Percentiles rank a stretch among this genome's conserved stretches.
phyloP scores from a whole-genome alignment of 306 rosid genomes.

The Rosa persica region DNA sequence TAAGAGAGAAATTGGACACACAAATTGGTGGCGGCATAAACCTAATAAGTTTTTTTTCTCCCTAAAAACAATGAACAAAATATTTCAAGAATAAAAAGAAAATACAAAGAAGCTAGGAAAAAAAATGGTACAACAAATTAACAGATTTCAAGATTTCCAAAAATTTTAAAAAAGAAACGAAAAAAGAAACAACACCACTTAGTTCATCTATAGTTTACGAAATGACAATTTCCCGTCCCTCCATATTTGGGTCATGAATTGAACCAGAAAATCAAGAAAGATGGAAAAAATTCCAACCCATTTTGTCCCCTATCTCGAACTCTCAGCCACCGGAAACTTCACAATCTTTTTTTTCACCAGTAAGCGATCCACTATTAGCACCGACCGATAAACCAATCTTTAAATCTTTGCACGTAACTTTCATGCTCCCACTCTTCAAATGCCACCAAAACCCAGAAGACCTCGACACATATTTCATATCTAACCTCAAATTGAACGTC shows the following conservation, averaged over 20 bases:
- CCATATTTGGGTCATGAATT: neutral
- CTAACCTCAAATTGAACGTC: slow-evolving; percentile 25
- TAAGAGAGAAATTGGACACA: too few species aligned
- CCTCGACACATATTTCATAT: slow-evolving; percentile 15
- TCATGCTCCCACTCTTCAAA: neutral
- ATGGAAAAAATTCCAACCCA: neutral
- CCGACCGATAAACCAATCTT: slow-evolving; percentile 37
- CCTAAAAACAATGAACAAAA: too few species aligned
- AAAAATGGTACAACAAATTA: neutral
- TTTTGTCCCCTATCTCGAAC: neutral
- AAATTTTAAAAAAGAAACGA: neutral
- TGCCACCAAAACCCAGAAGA: slow-evolving; percentile 13
- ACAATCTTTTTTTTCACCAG: slow-evolving; percentile 10
- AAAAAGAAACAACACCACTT: neutral
- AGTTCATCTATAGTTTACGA: neutral
- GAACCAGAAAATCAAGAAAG: neutral
- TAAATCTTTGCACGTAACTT: slow-evolving; percentile 39
- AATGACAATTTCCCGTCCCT: neutral
- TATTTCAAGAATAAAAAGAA: too few species aligned
- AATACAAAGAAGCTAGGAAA: neutral
- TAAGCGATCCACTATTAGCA: neutral
- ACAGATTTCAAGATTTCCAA: neutral
- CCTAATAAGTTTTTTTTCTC: too few species aligned
- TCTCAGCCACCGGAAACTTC: slow-evolving; percentile 5
- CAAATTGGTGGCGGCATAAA: too few species aligned